Conservation (phyloP, 2,329 filamentous ascomycete genomes). For the Aspergillus transmontanensis region DNA sequence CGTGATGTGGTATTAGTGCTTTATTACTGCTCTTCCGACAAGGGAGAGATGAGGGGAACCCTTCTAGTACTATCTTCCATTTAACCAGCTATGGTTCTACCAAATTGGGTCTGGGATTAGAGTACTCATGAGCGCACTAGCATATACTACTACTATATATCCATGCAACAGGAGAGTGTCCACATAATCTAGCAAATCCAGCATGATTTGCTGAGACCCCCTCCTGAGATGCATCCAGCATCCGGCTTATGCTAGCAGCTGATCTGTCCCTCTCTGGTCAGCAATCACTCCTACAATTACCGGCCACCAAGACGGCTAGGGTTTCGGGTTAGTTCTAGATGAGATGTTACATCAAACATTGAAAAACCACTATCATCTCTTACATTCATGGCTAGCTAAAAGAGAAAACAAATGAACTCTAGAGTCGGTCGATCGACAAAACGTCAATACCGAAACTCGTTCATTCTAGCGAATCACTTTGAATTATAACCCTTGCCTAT, state of each 20-base stretch:
- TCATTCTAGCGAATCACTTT: not conserved
- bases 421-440: not conserved
- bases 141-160: not conserved
- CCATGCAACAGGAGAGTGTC: not conserved
- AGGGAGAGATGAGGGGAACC: not conserved
- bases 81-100: not conserved
- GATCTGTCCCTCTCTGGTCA: not conserved
- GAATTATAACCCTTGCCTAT: not conserved
- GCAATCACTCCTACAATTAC: not conserved
- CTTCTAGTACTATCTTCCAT: not conserved
- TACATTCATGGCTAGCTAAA: not conserved
- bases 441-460: not conserved
- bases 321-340: not conserved
- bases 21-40: not conserved
- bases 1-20: not conserved
- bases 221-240: constrained; percentile 4
- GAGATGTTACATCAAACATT: not conserved
- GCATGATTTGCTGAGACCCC: not conserved
- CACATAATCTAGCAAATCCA: not conserved
- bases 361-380: not conserved
- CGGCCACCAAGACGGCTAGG: not conserved
- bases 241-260: not conserved
- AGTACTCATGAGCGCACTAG: not conserved
- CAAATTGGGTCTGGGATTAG: not conserved
- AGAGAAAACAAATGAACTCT: not conserved